Conservation (phyloP, 148 eudicot species). For the Rhododendron henanense region DNA sequence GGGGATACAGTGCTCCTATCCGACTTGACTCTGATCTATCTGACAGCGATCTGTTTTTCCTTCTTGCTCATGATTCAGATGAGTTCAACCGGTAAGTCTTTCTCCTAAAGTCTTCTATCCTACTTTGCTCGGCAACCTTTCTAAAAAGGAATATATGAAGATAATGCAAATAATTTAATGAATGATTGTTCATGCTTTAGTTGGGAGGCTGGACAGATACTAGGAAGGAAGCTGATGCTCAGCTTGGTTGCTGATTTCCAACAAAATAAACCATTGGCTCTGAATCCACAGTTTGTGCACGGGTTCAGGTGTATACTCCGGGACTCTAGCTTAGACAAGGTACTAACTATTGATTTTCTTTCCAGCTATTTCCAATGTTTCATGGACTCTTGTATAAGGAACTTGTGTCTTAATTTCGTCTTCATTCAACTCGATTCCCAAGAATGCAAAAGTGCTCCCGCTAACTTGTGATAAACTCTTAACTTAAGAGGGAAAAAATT, state of each 20-base stretch:
- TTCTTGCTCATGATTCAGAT: slow-evolving; percentile 95
- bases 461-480: background rate
- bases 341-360: slow-evolving; percentile 13
- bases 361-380: background rate
- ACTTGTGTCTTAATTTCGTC: background rate
- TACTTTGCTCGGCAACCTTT: background rate
- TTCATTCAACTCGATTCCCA: background rate
- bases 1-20: slow-evolving; percentile 94
- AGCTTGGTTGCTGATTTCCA: slow-evolving; percentile 79
- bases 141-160: background rate
- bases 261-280: slow-evolving; percentile 61
- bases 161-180: background rate
- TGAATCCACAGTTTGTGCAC: slow-evolving; percentile 68
- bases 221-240: slow-evolving; percentile 91
- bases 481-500: background rate
- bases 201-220: slow-evolving; percentile 95
- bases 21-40: slow-evolving; percentile 82
- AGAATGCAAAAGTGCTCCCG: background rate
- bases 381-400: background rate
- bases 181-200: slow-evolving; percentile 28
- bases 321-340: slow-evolving; percentile 81
- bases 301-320: slow-evolving; percentile 72
- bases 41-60: slow-evolving; percentile 81
- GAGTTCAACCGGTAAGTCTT: slow-evolving; percentile 83
- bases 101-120: background rate